Evolutionary conservation across 2,329 filamentous ascomycete species (phyloP).

Genomic region (Cercospora sp.): DNA sequence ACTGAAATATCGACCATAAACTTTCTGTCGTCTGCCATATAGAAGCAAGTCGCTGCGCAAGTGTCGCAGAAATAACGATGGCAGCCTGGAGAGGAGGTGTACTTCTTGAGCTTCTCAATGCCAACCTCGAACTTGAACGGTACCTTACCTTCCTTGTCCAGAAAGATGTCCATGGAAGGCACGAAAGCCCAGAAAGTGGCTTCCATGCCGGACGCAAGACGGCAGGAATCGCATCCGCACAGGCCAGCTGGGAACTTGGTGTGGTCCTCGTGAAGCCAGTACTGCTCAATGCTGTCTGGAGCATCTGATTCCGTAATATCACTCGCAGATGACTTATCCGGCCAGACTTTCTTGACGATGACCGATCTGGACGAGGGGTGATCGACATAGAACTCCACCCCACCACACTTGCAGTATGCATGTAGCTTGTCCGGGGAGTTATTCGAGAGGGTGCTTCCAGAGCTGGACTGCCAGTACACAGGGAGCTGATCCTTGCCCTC

Average conservation of each 20-base stretch:
- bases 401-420: constrained; percentile 57
- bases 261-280: constrained; percentile 57
- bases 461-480: constrained; percentile 28
- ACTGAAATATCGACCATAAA: constrained; percentile 64
- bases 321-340: constrained; percentile 50
- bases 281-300: constrained; percentile 54
- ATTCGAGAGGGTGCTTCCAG: background rate
- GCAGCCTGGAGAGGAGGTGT: constrained; percentile 56
- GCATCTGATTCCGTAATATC: constrained; percentile 47
- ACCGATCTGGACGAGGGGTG: constrained; percentile 53
- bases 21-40: constrained; percentile 55
- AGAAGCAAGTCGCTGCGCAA: constrained; percentile 67
- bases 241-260: constrained; percentile 60
- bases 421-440: constrained; percentile 37
- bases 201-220: constrained; percentile 61
- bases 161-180: constrained; percentile 58
- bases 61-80: constrained; percentile 61
- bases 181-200: constrained; percentile 68
- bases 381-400: constrained; percentile 58
- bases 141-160: constrained; percentile 30
- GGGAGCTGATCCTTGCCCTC: constrained; percentile 27
- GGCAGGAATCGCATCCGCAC: constrained; percentile 64
- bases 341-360: constrained; percentile 50
- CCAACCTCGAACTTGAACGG: constrained; percentile 35
- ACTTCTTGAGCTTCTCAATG: constrained; percentile 51